Evolutionary conservation across 306 rosid species (phyloP).

Genomic region (Coriaria nepalensis): DNA sequence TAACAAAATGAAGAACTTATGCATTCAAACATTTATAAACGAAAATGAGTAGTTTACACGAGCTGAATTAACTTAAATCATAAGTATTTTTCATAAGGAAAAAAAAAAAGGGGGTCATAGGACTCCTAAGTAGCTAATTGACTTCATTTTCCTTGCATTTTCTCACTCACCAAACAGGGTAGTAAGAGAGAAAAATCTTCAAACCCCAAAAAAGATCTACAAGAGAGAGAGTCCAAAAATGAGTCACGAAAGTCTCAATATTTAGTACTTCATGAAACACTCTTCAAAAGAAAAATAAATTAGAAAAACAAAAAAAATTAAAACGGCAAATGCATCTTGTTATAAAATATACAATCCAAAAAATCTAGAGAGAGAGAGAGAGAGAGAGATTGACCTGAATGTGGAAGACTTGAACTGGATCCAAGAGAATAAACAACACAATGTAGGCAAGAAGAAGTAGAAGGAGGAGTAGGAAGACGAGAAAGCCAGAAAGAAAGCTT

Average conservation of each 20-base stretch:
- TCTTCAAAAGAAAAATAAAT: conserved; percentile 3
- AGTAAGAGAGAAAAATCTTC: background rate
- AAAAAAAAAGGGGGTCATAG: conserved; percentile 7
- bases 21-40: background rate
- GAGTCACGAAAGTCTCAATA: background rate
- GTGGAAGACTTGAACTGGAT: conserved; percentile 25
- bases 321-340: conserved; percentile 10
- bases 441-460: conserved; percentile 17
- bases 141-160: conserved; percentile 15
- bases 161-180: conserved; percentile 14
- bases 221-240: background rate
- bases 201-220: background rate
- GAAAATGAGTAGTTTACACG: too few species aligned
- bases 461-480: conserved; percentile 19
- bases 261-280: background rate
- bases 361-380: background rate
- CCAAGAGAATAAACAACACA: conserved; percentile 25
- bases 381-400: conserved; percentile 25
- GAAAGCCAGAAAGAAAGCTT: background rate
- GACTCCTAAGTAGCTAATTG: too few species aligned
- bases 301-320: background rate
- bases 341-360: background rate
- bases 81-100: too few species aligned
- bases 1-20: background rate
- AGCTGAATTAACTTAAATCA: too few species aligned